These are phyloP conservation scores for Globisporangium parvum DNA, from an alignment of 352 stramenopile genomes.

Conservation along the genomic window DNA sequence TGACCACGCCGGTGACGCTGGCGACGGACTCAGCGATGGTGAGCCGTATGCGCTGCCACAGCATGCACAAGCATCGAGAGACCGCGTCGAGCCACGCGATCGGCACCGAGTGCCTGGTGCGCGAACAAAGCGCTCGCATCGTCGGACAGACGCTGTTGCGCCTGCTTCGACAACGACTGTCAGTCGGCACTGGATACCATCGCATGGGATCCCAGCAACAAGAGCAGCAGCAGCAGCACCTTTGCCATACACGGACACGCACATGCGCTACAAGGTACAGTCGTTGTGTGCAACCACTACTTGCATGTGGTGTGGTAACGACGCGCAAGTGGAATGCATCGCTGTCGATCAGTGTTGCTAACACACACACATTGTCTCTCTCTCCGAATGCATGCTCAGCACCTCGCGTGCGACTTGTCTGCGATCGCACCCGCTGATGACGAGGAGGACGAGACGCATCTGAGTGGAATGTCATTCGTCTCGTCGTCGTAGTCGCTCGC, in stretches of 20 bases:
- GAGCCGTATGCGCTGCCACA: not conserved
- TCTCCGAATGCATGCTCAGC: conserved; percentile 7
- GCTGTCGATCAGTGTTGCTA: not conserved
- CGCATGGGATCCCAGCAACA: not conserved
- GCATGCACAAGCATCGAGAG: no score
- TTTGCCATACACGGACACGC: not conserved
- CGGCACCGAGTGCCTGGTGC: no score
- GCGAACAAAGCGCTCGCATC: no score
- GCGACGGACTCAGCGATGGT: not conserved
- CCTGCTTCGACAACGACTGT: no score
- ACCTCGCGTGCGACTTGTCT: conserved; percentile 19
- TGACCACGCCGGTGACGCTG: conserved; percentile 3
- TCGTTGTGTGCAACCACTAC: not conserved
- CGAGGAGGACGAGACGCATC: conserved; percentile 8
- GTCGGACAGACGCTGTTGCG: no score
- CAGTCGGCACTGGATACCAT: not conserved
- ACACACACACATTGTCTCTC: not conserved
- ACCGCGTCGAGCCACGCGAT: no score
- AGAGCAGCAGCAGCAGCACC: not conserved
- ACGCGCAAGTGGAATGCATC: not conserved
- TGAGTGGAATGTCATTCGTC: conserved; percentile 16
- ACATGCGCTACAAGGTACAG: not conserved
- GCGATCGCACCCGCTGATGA: conserved; percentile 14
- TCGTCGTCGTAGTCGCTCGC: conserved; percentile 11
- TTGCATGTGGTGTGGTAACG: no score